These are phyloP conservation scores for Pichia sp. DNA, from an alignment of 1,139 yeast species.

Conservation along the genomic window DNA sequence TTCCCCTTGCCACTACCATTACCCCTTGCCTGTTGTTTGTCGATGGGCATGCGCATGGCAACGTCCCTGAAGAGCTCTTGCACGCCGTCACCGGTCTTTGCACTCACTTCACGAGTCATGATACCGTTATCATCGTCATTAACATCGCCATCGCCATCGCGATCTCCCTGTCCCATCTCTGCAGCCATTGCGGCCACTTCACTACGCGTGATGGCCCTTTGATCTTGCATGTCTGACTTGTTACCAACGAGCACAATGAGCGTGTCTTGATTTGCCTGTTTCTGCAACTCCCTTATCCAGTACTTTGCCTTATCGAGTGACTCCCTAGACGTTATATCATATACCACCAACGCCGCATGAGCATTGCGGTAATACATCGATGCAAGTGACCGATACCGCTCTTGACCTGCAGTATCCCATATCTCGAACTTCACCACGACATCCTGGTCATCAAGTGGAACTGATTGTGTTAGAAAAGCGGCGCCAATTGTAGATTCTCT, in stretches of 20 bases:
- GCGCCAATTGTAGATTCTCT: slow-evolving; percentile 97
- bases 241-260: slow-evolving; percentile 82
- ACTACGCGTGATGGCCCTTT: slow-evolving; percentile 47
- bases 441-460: slow-evolving; percentile 23
- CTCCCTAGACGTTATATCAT: slow-evolving; percentile 57
- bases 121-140: slow-evolving; percentile 25
- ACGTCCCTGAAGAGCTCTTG: slow-evolving; percentile 74
- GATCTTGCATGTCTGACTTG: slow-evolving; percentile 60
- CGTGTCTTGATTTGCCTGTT: slow-evolving; percentile 69
- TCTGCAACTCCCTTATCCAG: slow-evolving; percentile 93
- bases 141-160: background rate
- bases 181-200: slow-evolving; percentile 53
- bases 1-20: no score
- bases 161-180: slow-evolving; percentile 58
- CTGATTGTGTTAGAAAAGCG: slow-evolving; percentile 89
- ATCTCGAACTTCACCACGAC: slow-evolving; percentile 53
- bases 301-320: slow-evolving; percentile 86
- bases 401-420: slow-evolving; percentile 91
- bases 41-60: slow-evolving; percentile 60
- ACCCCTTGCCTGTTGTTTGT: no score
- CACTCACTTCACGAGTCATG: slow-evolving; percentile 86
- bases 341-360: slow-evolving; percentile 76
- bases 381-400: slow-evolving; percentile 71
- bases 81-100: slow-evolving; percentile 83
- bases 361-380: slow-evolving; percentile 86